These are phyloP conservation scores for Pseudogymnoascus sp. DNA, from an alignment of 2,329 filamentous ascomycete genomes.

Conservation along the genomic window DNA sequence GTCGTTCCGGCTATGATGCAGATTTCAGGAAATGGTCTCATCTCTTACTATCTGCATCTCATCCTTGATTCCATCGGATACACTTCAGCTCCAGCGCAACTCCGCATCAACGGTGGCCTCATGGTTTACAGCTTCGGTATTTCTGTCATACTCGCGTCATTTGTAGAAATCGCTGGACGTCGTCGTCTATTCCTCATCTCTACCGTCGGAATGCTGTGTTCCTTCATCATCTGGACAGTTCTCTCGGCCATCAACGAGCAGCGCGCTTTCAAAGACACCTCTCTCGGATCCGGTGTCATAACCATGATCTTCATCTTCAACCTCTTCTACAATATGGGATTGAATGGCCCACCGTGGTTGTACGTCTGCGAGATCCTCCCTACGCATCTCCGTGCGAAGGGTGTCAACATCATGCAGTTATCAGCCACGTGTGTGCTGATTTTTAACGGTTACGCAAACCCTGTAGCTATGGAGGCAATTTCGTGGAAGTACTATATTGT, in stretches of 20 bases:
- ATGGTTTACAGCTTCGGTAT: slow-evolving; percentile 20
- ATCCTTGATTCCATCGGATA: slow-evolving; percentile 24
- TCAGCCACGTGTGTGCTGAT: slow-evolving; percentile 28
- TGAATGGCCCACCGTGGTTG: neutral
- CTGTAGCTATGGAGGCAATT: slow-evolving; percentile 32
- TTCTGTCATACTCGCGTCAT: slow-evolving; percentile 16
- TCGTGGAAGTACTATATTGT: slow-evolving; percentile 30
- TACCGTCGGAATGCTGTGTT: slow-evolving; percentile 27
- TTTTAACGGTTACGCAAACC: slow-evolving; percentile 39
- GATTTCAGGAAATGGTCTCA: slow-evolving; percentile 24
- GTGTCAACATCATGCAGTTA: slow-evolving; percentile 9
- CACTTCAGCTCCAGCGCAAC: slow-evolving; percentile 19
- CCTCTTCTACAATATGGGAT: neutral
- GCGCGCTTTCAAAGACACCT: slow-evolving; percentile 13
- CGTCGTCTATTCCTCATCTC: slow-evolving; percentile 19
- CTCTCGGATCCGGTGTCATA: slow-evolving; percentile 30
- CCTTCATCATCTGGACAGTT: slow-evolving; percentile 28
- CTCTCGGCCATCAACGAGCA: slow-evolving; percentile 20
- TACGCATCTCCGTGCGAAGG: neutral
- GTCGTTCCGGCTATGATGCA: slow-evolving; percentile 21
- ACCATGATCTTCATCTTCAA: slow-evolving; percentile 35
- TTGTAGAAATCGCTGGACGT: slow-evolving; percentile 23
- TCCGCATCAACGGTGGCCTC: slow-evolving; percentile 22
- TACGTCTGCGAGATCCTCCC: neutral
- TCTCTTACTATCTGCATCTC: slow-evolving; percentile 22